phyloP scores from a whole-genome alignment of 257 asterid species.

The Misopates orontium region DNA sequence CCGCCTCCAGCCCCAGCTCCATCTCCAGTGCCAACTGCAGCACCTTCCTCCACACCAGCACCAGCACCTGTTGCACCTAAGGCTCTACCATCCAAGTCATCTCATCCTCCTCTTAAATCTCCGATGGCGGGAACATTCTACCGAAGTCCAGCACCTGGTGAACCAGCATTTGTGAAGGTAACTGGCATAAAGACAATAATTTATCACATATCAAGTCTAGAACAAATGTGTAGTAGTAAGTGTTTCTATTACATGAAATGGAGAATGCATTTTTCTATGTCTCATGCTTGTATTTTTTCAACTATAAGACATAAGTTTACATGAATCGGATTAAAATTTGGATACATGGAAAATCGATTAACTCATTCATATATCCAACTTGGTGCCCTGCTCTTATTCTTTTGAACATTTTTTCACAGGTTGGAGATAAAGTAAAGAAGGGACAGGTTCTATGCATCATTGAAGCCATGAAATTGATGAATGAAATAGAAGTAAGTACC shows the following conservation, averaged over 20 bases:
- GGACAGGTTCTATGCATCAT: constrained; percentile 90
- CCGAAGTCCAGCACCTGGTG: constrained; percentile 82
- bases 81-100: constrained; percentile 57
- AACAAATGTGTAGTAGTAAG: background rate
- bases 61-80: constrained; percentile 43
- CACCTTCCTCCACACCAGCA: constrained; percentile 45
- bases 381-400: constrained; percentile 11
- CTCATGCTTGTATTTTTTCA: too few relatives aligned
- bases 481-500: constrained; percentile 81
- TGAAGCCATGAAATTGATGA: constrained; percentile 97
- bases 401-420: constrained; percentile 41
- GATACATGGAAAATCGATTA: constrained; percentile 6
- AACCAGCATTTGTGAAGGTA: constrained; percentile 86
- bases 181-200: constrained; percentile 14
- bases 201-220: background rate
- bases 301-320: too few relatives aligned
- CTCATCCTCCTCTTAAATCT: constrained; percentile 67
- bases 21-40: constrained; percentile 44
- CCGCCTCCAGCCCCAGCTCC: constrained; percentile 44
- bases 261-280: background rate
- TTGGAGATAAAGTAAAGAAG: constrained; percentile 85
- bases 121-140: constrained; percentile 98
- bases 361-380: constrained; percentile 8
- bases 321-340: background rate
- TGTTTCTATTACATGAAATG: background rate